Evolutionary conservation across 176 grass and related monocot genomes (phyloP), one percentile per base, ranked within the genome.

Genomic region (Aegilops bicornis): DNA sequence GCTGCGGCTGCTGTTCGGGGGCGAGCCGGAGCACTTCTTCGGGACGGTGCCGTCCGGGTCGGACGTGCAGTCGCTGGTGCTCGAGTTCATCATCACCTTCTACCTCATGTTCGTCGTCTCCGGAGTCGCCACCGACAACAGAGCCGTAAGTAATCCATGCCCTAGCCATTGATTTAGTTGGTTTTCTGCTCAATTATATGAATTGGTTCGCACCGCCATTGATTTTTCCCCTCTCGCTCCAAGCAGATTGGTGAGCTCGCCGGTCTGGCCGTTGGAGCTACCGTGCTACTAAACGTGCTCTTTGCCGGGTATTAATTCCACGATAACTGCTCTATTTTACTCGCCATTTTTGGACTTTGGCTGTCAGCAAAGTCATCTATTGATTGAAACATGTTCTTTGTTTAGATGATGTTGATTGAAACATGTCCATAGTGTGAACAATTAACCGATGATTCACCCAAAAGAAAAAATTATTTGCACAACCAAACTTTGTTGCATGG

Each of bases 41-140:
- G 97, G 97, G 14, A 99, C 97, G 1, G 77, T 93, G 24, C 94
- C 97, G 15, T n/a, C 85, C 0, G 97, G 92, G 2, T 88, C 94
- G 0, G 73, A 96, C 24, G 56, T 90, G 33, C 97, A 99, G 66
- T 92, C 97, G 56, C 87, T 99, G 3, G 87, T 94, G 20, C 23
- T 96, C 4, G 97, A 99, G 85, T 88, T 99, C 90, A 94, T 99
- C 79, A 99, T 96, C 88, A 74, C 97, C 12, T 99, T 99, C 82
- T 78, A 90, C 80, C 97, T 99, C 80, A 99, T 99, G 97, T 96
- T 99, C 29, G 97, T 96, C 48, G 85, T 99, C 85, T 96, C 97
- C 22, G 97, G 92, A 47, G 97, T 99, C 1, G 97, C 97, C 84
- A 99, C 97, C 4, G 97, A 99, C 86, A 96, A 91, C 77, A 78